Evolutionary conservation across 768 basidiomycete species (phyloP).

Genomic region (Amanita fuliginea): DNA sequence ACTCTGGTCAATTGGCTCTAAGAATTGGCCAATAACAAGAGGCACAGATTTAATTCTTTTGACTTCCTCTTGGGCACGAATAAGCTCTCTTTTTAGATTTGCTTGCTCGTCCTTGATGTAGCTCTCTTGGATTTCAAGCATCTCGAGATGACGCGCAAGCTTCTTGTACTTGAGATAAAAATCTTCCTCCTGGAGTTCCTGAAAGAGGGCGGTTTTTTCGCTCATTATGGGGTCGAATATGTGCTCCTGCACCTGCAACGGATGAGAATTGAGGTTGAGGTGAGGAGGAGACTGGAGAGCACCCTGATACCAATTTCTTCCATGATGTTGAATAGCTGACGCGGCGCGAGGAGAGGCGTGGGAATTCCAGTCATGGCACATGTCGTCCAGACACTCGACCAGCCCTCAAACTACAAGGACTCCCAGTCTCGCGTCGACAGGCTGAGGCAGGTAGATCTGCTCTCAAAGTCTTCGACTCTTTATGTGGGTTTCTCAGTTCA

Average conservation of each 20-base stretch:
- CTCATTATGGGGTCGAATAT: conserved; percentile 81
- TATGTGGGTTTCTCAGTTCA: conserved; percentile 55
- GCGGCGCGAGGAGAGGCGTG: conserved; percentile 37
- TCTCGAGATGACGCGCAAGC: conserved; percentile 87
- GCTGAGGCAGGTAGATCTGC: conserved; percentile 67
- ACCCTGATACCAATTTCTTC: conserved; percentile 86
- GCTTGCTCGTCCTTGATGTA: conserved; percentile 99
- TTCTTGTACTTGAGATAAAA: conserved; percentile 97
- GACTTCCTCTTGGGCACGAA: conserved; percentile 98
- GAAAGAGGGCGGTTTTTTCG: conserved; percentile 81
- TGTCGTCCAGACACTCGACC: conserved; percentile 76
- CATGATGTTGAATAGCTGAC: conserved; percentile 48
- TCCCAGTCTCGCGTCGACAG: conserved; percentile 77
- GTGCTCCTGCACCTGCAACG: conserved; percentile 55
- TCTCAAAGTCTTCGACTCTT: conserved; percentile 76
- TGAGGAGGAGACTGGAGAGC: conserved; percentile 50
- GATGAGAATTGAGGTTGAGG: not conserved
- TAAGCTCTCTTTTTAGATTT: conserved; percentile 94
- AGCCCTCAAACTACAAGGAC: conserved; percentile 96
- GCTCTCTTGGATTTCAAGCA: conserved; percentile 88
- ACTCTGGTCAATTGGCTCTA: conserved; percentile 96
- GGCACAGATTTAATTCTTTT: conserved; percentile 99
- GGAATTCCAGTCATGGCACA: conserved; percentile 62
- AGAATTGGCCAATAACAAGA: conserved; percentile 97
- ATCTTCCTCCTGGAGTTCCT: conserved; percentile 86